Evolutionary conservation across 2,329 filamentous ascomycete genomes (phyloP), one percentile per base, ranked within the genome.

Genomic region (Aspergillus jensenii): DNA sequence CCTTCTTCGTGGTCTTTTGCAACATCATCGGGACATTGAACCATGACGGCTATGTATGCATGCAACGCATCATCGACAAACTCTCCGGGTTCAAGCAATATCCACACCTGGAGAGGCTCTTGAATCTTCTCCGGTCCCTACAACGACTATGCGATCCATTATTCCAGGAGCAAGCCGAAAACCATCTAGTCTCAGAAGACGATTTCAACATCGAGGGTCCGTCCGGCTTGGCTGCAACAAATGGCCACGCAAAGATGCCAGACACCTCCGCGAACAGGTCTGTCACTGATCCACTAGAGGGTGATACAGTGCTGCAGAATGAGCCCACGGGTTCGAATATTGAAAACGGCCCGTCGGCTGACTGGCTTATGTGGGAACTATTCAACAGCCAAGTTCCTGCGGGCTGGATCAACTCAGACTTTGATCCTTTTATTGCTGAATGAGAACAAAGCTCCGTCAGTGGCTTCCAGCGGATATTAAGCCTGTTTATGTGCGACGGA

Each of bases 1-100:
- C 58, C 6, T 60, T 60, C 51, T 60, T 60, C 11, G 58, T 60
- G 2, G 33, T 60, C 40, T 58, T 60, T 25, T 60, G 58, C 23
- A 46, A 60, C 6, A 60, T 60, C 2, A 55, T 60, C 44, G 58
- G 50, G 3, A 58, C 50, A 4, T 19, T 55, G 2, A 50, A 60
- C 15, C 46, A 37, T 4, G 17, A 37, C 11, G 58, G 58, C 37
- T 52, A 52, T 8, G 19, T 52, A 2, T 33, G 58, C 9, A 43
- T 55, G 23, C 44, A 27, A 14, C 35, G 45, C 7, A 60, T 60
- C 35, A 58, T 21, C 12, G 23, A 49, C 11, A 9, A 12, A 12
- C 15, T 58, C 14, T 47, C 37, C 14, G 44, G 31, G 12, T 58
- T 58, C 23, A 58, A 54, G 12, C 14, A 44, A 35, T 31, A 58